Base-by-base conservation (phyloP, 225 moss, liverwort and hornwort genomes). In the Pleurozium schreberi region DNA sequence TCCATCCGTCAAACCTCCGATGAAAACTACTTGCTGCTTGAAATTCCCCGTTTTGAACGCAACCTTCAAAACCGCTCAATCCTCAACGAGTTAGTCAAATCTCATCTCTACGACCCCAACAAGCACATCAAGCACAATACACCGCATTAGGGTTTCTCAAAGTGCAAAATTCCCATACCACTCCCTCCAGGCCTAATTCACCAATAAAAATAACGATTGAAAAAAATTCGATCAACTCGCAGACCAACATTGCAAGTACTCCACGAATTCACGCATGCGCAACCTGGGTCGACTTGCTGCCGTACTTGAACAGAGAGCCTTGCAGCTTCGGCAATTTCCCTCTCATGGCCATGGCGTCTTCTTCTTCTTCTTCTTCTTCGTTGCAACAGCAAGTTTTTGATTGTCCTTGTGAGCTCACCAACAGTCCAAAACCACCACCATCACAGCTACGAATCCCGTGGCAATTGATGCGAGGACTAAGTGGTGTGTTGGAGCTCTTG, bases 1-100 rank as follows among this genome's bases (percentile, higher is more conserved):
- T 83, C 99, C 99, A 90, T 99, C 99, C 49, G 94, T 97, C 57
- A 99, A 93, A 80, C 99, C 99, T 67, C 97, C 97, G 75, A 99
- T 96, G 86, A 97, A 94, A 61, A 99, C 95, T 20, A 94, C 94
- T 84, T 99, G 99, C 90, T 96, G 97, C 92, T 97, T 96, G 86
- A 90, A 97, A 87, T 93, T 95, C 65, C 97, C 99, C 43, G 95
- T 93, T 64, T 96, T 96, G 81, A 99, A 99, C 57, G 95, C 99
- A 80, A 99, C 96, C 99, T 99, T 91, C 68, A 91, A n/a, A 85
- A 90, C 42, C 87, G 87, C 27, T 59, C 83, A 89, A 74, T 34
- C 65, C 73, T 70, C 81, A 50, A 49, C 81, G 38, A 59, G 49
- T 87, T 58, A 88, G 90, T 47, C 19, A 77, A 84, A 45, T 58